Conservation (phyloP, 805 yeast genomes). For the Yarrowia yakushimensis region DNA sequence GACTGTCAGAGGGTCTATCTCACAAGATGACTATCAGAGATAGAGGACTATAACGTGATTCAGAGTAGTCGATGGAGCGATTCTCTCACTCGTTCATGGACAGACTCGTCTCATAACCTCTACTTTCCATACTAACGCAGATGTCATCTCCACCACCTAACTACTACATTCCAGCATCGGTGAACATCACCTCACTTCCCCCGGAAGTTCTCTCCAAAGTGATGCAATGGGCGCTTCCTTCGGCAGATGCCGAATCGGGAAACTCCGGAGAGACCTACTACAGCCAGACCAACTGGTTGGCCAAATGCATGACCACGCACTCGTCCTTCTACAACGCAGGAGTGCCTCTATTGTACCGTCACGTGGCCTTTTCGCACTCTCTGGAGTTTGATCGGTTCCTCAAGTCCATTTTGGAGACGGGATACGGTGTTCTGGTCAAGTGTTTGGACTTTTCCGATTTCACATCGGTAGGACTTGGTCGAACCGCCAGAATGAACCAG, state of each 20-base stretch:
- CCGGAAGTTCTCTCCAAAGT: slow-evolving; percentile 23
- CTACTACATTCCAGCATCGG: slow-evolving; percentile 15
- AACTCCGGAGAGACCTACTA: slow-evolving; percentile 26
- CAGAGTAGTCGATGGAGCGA: too few species aligned
- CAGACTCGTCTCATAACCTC: not conserved
- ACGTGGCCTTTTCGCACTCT: slow-evolving; percentile 64
- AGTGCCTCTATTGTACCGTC: slow-evolving; percentile 39
- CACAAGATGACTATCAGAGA: too few species aligned
- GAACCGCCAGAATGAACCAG: slow-evolving; percentile 84
- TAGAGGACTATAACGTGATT: too few species aligned
- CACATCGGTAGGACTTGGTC: slow-evolving; percentile 83
- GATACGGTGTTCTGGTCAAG: slow-evolving; percentile 50
- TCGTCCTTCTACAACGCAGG: slow-evolving; percentile 38
- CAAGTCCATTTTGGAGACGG: slow-evolving; percentile 51
- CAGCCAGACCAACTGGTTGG: slow-evolving; percentile 27
- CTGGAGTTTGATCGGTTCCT: slow-evolving; percentile 72
- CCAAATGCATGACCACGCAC: slow-evolving; percentile 32
- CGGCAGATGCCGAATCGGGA: slow-evolving; percentile 5
- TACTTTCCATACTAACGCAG: not conserved
- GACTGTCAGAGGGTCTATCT: too few species aligned
- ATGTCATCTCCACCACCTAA: slow-evolving; percentile 2
- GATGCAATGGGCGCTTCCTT: slow-evolving; percentile 21
- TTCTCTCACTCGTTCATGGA: too few species aligned
- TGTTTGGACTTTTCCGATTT: slow-evolving; percentile 83
- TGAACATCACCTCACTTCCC: slow-evolving; percentile 18